Evolutionary conservation across 371 early-diverging fungal genomes (phyloP), one percentile per base, ranked within the genome.

Genomic region (Dichotomocladium elegans): DNA sequence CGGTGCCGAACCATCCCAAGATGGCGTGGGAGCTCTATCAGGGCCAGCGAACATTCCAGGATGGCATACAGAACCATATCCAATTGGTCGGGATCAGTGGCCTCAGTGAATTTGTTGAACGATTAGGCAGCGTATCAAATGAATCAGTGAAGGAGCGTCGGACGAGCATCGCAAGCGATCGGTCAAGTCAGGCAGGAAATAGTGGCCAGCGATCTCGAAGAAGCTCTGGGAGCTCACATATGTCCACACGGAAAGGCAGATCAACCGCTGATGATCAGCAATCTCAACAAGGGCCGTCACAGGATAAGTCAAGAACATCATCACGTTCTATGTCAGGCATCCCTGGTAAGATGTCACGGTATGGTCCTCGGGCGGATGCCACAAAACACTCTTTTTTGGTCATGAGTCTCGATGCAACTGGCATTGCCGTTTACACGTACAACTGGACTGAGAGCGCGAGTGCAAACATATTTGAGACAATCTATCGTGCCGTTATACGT

Each of bases 391-490:
- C 83, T 29, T 88, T 90, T 50, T 61, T 90, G 27, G 56, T 85
- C 10, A 80, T 88, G 66, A 63, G 72, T 0, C 61, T 88, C 21
- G 76, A 83, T 48, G 76, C 73, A n/a, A 66, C 70, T 47, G 59
- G 73, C 14, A 63, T 92, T 1, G 72, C 79, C 3, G 70, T 80
- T 0, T 87, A 81, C 47, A 84, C 89, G 0, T 90, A 89, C 61
- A 92, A 91, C 56, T 86, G 88, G 84, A 67, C 80, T 1, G 77
- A 82, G 37, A 43, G 64, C 1, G 52, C 76, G n/a, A 74, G 73
- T 25, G 80, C 83, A 5, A 74, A 74, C 19, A 46, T 90, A 14
- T 86, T 88, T 56, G 63, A 74, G 2, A 70, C 70, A 7, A 53
- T 73, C 6, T 51, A 50, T 22, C 66, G 58, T 9, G 41, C 62